phyloP scores from a whole-genome alignment of 2,329 filamentous ascomycete genomes.

The Dactylella cylindrospora region DNA sequence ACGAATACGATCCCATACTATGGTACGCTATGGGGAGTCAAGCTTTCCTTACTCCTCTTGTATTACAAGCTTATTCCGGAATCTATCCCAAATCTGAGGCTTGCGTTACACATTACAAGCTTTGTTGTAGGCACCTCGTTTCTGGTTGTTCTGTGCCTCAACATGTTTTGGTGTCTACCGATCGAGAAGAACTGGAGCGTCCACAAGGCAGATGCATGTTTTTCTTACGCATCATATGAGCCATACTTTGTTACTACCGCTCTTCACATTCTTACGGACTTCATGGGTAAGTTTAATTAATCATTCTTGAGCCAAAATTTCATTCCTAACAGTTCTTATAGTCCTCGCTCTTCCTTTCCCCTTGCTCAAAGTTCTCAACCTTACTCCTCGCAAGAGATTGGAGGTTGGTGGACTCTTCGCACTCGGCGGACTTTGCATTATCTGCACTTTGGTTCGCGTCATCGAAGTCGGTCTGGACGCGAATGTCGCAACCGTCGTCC shows the following conservation, averaged over 20 bases:
- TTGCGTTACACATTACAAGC: constrained; percentile 37
- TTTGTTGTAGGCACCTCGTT: constrained; percentile 24
- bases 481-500: constrained; percentile 23
- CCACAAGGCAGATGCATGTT: constrained; percentile 24
- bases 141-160: constrained; percentile 27
- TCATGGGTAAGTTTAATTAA: constrained; percentile 42
- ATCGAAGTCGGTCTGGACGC: constrained; percentile 16
- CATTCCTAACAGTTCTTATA: too few relatives aligned
- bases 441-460: constrained; percentile 29
- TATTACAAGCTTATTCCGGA: constrained; percentile 43
- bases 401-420: constrained; percentile 40
- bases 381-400: constrained; percentile 31
- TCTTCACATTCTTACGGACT: constrained; percentile 31
- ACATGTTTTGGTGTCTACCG: constrained; percentile 42
- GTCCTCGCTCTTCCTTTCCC: constrained; percentile 36
- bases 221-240: constrained; percentile 13
- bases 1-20: constrained; percentile 38
- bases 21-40: constrained; percentile 36
- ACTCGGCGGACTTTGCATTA: constrained; percentile 38
- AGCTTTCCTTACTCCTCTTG: constrained; percentile 37
- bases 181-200: constrained; percentile 37
- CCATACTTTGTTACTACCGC: constrained; percentile 39
- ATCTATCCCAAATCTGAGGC: constrained; percentile 36
- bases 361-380: constrained; percentile 39
- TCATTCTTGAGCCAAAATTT: too few relatives aligned